Evolutionary conservation across 805 yeast genomes (phyloP), one percentile per base, ranked within the genome.

Genomic region (Ogataea henricii): DNA sequence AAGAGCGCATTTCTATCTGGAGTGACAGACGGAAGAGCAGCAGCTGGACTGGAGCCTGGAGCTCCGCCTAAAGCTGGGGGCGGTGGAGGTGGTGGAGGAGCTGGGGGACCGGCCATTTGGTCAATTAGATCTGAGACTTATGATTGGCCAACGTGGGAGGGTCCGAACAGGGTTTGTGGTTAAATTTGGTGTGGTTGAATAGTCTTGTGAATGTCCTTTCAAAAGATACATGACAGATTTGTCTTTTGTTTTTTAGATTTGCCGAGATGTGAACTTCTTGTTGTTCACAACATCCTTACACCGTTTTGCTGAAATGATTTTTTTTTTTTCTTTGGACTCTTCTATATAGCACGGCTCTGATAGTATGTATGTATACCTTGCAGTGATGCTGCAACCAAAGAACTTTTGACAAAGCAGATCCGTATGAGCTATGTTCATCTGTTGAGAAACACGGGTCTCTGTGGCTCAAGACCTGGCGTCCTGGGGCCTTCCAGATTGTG

Each of bases 1-100:
- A 92, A 72, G 43, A 92, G 63, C 1, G 84, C 83, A 52, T 76
- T 76, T 63, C 82, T 66, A 16, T 73, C 75, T 8, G 68, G 61
- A 7, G 66, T 53, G 12, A 60, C 52, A 6, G 41, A 33, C 27
- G 59, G 69, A 26, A 62, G 53, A 4, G 71, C 64, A 0, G 71
- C 64, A 7, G 52, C 38, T n/a, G 52, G 20, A 20, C 42, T 21
- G 12, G 48, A 34, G 6, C 45, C 27, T 6, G 41, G 22, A 13
- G 46, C 43, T 13, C 64, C 67, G 12, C 64, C 57, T 20, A 73
- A 68, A 3, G 78, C 73, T 12, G 81, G 79, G 23, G 64, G 69
- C 2, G 69, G 69, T 6, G 68, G 68, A 3, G 83, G 82, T 2
- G 84, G 83, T 6, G 85, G 82, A 3, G 83, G 81, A 4, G 83